Evolutionary conservation across 2,329 filamentous ascomycete species (phyloP).

Genomic region (Grosmannia huntii): DNA sequence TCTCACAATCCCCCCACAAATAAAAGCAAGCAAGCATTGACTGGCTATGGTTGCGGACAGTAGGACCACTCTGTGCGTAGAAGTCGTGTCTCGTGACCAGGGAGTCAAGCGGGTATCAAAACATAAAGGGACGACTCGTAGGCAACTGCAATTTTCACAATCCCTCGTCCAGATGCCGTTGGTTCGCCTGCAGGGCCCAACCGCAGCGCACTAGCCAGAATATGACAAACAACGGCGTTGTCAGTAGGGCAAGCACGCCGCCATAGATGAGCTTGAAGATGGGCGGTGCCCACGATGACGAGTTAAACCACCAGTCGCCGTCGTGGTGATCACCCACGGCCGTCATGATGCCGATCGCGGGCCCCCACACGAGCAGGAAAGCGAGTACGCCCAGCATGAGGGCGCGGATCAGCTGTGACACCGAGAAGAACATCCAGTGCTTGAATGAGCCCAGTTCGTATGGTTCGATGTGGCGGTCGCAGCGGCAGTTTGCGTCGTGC

Average conservation of each 20-base stretch:
- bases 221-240: constrained; percentile 32
- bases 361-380: constrained; percentile 31
- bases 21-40: not conserved
- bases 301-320: constrained; percentile 30
- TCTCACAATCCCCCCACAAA: not conserved
- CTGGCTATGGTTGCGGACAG: not conserved
- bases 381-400: constrained; percentile 23
- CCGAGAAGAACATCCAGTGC: constrained; percentile 22
- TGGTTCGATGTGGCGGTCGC: constrained; percentile 10
- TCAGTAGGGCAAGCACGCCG: constrained; percentile 30
- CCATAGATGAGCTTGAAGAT: constrained; percentile 38
- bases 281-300: constrained; percentile 30
- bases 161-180: constrained; percentile 7
- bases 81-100: not conserved
- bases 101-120: not conserved
- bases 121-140: not conserved
- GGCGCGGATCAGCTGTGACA: constrained; percentile 23
- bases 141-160: not conserved
- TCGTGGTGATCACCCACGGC: constrained; percentile 22
- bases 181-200: constrained; percentile 22
- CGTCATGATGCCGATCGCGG: constrained; percentile 29
- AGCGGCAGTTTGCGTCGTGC: constrained; percentile 10
- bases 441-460: constrained; percentile 16
- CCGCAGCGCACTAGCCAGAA: constrained; percentile 39
- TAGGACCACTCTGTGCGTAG: not conserved